A percentile compares a stretch with the other conserved stretches of the same genome.
These are phyloP conservation scores for Paspalum vaginatum DNA, from an alignment of 176 grass and related monocot species.

Conservation along the genomic window DNA sequence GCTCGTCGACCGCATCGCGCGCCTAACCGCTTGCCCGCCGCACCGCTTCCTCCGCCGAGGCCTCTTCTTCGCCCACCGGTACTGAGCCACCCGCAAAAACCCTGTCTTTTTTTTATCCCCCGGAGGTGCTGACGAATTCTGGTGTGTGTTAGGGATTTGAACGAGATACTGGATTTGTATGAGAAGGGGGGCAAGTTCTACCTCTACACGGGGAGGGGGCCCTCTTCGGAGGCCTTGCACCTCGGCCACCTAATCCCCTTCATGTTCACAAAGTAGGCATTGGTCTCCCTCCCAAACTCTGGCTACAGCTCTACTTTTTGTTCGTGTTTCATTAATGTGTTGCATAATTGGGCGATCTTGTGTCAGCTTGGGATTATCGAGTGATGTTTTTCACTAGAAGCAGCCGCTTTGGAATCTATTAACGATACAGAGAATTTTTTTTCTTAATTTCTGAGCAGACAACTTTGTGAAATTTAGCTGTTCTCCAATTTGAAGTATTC, in stretches of 20 bases:
- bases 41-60: conserved; percentile 85
- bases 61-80: conserved; percentile 96
- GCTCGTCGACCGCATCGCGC: conserved; percentile 58
- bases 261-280: conserved; percentile 96
- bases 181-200: conserved; percentile 86
- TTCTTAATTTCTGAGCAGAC: no score
- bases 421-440: no score
- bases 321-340: background rate
- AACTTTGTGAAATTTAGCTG: background rate
- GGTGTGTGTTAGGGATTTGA: conserved; percentile 64
- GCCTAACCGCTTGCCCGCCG: conserved; percentile 55
- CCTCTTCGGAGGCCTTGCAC: conserved; percentile 91
- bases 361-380: background rate
- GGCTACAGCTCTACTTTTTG: background rate
- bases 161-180: conserved; percentile 69
- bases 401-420: no score
- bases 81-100: background rate
- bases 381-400: background rate
- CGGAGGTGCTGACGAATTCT: background rate
- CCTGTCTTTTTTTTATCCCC: background rate
- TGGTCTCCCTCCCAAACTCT: background rate
- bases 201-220: conserved; percentile 89
- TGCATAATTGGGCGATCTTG: background rate
- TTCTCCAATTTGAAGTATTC: background rate
- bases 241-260: conserved; percentile 90